phyloP scores from a whole-genome alignment of 345 rosid species.

The Linum usitatissimum region DNA sequence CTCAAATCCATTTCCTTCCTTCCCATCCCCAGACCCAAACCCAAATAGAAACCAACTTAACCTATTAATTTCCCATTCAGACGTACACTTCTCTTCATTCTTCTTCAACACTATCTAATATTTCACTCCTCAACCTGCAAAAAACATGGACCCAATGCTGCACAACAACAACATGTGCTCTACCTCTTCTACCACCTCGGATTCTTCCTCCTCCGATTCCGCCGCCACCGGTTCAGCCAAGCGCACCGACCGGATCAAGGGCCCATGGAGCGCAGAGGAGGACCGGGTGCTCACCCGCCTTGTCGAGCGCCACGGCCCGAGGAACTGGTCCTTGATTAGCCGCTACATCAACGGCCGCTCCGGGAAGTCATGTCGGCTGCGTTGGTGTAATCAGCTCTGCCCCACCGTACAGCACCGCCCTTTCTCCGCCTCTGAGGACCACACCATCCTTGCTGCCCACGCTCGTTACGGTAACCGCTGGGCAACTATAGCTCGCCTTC shows the following conservation, averaged over 20 bases:
- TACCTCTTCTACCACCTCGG: constrained; percentile 37
- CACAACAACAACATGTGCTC: constrained; percentile 23
- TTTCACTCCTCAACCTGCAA: neutral
- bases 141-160: constrained; percentile 21
- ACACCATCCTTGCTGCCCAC: constrained; percentile 47
- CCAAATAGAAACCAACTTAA: neutral
- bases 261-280: constrained; percentile 71
- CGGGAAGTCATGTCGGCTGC: constrained; percentile 46
- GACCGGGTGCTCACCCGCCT: constrained; percentile 46
- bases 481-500: constrained; percentile 54
- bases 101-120: neutral
- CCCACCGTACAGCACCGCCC: constrained; percentile 51
- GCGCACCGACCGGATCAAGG: constrained; percentile 34
- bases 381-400: constrained; percentile 54
- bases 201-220: constrained; percentile 36
- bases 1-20: neutral
- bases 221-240: constrained; percentile 1
- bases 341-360: constrained; percentile 44
- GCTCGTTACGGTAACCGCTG: constrained; percentile 47
- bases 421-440: constrained; percentile 40
- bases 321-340: constrained; percentile 52
- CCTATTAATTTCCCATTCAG: neutral
- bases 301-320: constrained; percentile 41
- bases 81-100: neutral
- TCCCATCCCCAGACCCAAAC: neutral